Evolutionary conservation across 768 basidiomycete species (phyloP).

Genomic region (Agrocybe pediades): DNA sequence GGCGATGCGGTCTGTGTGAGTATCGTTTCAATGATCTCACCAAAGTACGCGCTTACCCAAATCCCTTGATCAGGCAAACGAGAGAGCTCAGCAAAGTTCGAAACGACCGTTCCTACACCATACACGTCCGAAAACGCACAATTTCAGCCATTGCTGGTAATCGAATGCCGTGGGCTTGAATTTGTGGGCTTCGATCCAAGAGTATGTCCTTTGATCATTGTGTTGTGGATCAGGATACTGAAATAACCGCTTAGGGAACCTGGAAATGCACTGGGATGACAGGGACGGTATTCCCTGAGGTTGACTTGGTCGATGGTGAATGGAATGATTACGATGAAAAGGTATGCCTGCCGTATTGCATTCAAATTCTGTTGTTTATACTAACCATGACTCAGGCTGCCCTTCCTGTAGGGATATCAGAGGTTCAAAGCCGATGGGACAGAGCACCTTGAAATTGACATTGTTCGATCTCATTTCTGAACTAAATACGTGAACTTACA

Average conservation of each 20-base stretch:
- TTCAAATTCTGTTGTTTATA: constrained; percentile 6
- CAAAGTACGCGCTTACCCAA: neutral
- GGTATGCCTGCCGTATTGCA: constrained; percentile 38
- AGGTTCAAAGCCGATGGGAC: constrained; percentile 65
- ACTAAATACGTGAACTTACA: neutral
- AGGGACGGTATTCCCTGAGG: constrained; percentile 59
- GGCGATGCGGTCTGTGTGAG: constrained; percentile 71
- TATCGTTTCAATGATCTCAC: neutral
- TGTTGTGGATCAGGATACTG: neutral
- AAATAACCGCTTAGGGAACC: constrained; percentile 49
- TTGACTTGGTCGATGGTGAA: constrained; percentile 66
- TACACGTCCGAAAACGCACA: constrained; percentile 65
- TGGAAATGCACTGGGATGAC: constrained; percentile 76
- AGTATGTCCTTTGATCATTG: constrained; percentile 38
- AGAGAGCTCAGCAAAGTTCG: constrained; percentile 83
- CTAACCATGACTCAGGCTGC: constrained; percentile 40
- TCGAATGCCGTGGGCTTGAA: constrained; percentile 90
- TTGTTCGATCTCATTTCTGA: neutral
- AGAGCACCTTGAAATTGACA: constrained; percentile 55
- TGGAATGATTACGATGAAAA: constrained; percentile 96
- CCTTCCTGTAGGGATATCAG: constrained; percentile 71
- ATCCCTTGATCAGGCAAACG: constrained; percentile 52
- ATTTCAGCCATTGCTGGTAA: constrained; percentile 62
- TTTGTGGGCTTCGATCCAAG: constrained; percentile 75
- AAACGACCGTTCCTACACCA: constrained; percentile 48